A percentile compares a stretch with the other conserved stretches of the same genome.
These are phyloP conservation scores for Quercus robur DNA, from an alignment of 306 rosid genomes.

Conservation along the genomic window DNA sequence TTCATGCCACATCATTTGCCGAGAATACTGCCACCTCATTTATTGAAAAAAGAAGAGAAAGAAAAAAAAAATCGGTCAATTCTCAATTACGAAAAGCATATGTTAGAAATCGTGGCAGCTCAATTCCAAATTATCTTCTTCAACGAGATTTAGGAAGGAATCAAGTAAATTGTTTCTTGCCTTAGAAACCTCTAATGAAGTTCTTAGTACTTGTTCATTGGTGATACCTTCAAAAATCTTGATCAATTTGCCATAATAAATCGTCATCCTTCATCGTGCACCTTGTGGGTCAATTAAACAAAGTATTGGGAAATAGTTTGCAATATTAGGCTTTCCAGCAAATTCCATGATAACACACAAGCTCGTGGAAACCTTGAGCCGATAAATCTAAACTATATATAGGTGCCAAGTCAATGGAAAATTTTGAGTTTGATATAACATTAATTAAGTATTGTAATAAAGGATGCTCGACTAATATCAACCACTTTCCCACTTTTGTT, in stretches of 20 bases:
- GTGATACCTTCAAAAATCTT: neutral
- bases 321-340: neutral
- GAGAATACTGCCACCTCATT: too few species aligned
- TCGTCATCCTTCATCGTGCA: neutral
- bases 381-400: neutral
- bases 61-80: too few species aligned
- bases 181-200: neutral
- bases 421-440: neutral
- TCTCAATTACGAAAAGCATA: neutral
- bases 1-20: too few species aligned
- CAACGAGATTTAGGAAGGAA: neutral
- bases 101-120: neutral
- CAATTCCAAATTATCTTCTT: neutral
- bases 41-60: too few species aligned
- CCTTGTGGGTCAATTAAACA: neutral
- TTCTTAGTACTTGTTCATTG: slow-evolving; percentile 4
- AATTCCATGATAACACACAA: neutral
- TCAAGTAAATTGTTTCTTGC: slow-evolving; percentile 8
- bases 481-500: neutral
- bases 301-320: neutral
- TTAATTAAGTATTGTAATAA: neutral
- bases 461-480: neutral
- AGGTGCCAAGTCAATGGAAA: neutral
- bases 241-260: neutral
- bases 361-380: neutral